Evolutionary conservation across 2,329 filamentous ascomycete genomes (phyloP), one percentile per base, ranked within the genome.

Genomic region (Alternaria dauci): DNA sequence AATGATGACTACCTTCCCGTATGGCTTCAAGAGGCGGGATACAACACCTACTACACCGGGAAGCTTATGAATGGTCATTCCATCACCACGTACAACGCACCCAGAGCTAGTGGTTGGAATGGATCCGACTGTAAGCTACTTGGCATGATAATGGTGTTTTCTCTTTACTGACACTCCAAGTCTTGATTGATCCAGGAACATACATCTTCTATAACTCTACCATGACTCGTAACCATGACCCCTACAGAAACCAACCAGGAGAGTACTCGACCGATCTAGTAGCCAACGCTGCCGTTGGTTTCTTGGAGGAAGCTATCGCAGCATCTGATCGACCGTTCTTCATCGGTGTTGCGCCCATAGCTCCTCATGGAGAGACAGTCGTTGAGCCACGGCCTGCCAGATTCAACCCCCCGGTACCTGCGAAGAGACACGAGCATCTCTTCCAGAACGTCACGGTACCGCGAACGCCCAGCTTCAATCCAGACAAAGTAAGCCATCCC

Each of bases 1-100:
- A 91, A 92, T 59, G 83, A 88, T 1, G 84, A 89, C 36, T 91
- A 89, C 61, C 82, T 92, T 0, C 90, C 89, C 0, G 73, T 92
- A 0, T 92, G 90, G 89, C 77, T 93, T n/a, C 88, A 91, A 65
- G 75, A 85, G 4, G 86, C 85, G 0, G 89, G 89, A 0, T 92
- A 92, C 71, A 86, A 87, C 65, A 91, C 89, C 0, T 91, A 90
- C 70, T 92, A 92, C 68, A 87, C 86, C 0, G 90, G 88, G n/a
- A 92, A 93, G 71, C 80, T 91, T 5, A 89, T 90, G 78, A 92
- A 92, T 65, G 81, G 84, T 0, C 88, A 91, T 52, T 85, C 80
- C 0, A 80, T 85, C 2, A 70, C 81, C 0, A 91, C 89, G 59
- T 92, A 90, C 71, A 78, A 89, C 69, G 79, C 81, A 4, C 85